Evolutionary conservation across 352 stramenopile species (phyloP).

Genomic region (Thalassiosira allenii): DNA sequence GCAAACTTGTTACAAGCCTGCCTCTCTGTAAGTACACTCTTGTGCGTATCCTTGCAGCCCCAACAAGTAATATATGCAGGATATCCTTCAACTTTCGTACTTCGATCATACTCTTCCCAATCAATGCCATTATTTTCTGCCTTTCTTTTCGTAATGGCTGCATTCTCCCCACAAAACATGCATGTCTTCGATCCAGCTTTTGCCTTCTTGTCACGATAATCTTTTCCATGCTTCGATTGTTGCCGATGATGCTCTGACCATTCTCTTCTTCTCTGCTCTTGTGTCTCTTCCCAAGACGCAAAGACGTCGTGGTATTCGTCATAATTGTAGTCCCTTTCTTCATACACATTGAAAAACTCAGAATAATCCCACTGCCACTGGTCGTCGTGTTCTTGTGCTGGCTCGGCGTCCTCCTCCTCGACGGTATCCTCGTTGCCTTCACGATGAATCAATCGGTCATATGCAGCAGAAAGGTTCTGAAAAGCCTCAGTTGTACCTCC

Average conservation of each 20-base stretch:
- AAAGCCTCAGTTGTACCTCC: conserved; percentile 16
- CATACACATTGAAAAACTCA: conserved; percentile 1
- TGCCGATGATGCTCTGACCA: conserved; percentile 13
- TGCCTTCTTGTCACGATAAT: conserved; percentile 15
- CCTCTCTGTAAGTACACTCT: neutral
- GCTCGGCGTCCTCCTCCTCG: conserved; percentile 1
- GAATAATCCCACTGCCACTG: neutral
- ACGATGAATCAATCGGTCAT: neutral
- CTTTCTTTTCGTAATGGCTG: neutral
- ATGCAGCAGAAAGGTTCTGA: conserved; percentile 3
- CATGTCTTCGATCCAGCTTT: neutral
- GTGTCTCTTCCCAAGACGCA: conserved; percentile 3
- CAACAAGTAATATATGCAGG: conserved; percentile 20
- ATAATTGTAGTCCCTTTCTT: neutral
- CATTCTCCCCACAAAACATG: conserved; percentile 12
- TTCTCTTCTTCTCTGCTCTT: conserved; percentile 8
- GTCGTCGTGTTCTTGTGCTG: conserved; percentile 8
- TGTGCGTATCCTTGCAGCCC: conserved; percentile 26
- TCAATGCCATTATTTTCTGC: neutral
- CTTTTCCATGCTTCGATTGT: neutral
- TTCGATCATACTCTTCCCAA: conserved; percentile 13
- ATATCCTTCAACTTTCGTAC: neutral
- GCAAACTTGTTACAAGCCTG: conserved; percentile 16
- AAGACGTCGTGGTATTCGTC: conserved; percentile 3
- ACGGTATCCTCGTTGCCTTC: neutral